These are phyloP conservation scores for Boletus vinaceobasis DNA, from an alignment of 768 basidiomycete species.

Conservation along the genomic window DNA sequence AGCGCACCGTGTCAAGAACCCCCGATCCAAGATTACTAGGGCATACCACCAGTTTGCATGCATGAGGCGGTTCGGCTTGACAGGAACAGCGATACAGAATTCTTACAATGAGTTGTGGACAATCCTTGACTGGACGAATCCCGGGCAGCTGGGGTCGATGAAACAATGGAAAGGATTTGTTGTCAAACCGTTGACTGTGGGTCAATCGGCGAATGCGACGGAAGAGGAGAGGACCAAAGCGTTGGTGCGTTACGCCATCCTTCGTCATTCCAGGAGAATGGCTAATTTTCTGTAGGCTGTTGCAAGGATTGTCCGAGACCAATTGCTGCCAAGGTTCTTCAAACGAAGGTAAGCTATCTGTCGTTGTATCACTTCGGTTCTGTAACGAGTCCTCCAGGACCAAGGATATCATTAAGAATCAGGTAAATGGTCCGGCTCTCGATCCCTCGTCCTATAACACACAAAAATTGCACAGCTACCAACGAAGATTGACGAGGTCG, in stretches of 20 bases:
- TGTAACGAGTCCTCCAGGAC: constrained; percentile 41
- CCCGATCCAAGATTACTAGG: constrained; percentile 56
- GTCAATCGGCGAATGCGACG: constrained; percentile 64
- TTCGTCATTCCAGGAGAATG: background rate
- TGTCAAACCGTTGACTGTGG: constrained; percentile 59
- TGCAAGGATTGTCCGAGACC: constrained; percentile 58
- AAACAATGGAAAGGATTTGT: constrained; percentile 78
- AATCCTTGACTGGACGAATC: constrained; percentile 89
- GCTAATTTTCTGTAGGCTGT: constrained; percentile 40
- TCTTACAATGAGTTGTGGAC: constrained; percentile 90
- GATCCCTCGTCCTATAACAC: background rate
- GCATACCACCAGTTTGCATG: constrained; percentile 73
- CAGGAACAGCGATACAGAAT: constrained; percentile 85
- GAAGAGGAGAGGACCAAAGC: constrained; percentile 59
- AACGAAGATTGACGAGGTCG: constrained; percentile 83
- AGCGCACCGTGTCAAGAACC: constrained; percentile 87
- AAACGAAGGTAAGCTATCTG: constrained; percentile 56
- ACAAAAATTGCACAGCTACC: constrained; percentile 56
- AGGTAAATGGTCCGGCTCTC: constrained; percentile 37
- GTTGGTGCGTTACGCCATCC: constrained; percentile 34
- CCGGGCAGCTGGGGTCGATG: constrained; percentile 66
- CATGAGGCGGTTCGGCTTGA: constrained; percentile 74
- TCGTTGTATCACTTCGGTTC: background rate
- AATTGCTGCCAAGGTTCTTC: constrained; percentile 80
- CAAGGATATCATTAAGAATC: constrained; percentile 71